Base-by-base conservation (phyloP, 768 basidiomycete species). In the Boletus reticulatus region DNA sequence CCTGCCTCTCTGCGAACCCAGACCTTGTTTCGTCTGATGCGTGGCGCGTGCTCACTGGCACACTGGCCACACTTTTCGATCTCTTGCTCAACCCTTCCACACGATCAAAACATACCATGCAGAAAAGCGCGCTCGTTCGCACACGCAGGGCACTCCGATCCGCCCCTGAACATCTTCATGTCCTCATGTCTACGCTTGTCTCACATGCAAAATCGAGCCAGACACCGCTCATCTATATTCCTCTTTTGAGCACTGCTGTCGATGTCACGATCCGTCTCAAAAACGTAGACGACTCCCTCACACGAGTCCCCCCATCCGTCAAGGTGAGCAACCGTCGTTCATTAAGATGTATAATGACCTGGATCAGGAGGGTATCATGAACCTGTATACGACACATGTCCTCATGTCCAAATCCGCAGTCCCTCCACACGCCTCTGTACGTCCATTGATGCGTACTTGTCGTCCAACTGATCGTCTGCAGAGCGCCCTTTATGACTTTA, bases 241-340 rank as follows among this genome's bases (percentile, higher is more conserved):
- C 86, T 1, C 73, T 98, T 4, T 68, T 94, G 5, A 84, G 92
- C 2, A 79, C 85, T 9, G 78, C 84, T 1, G 69, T 92, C 48
- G 85, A 87, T 59, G 93, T 95, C 14, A 74, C 83, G 8, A 74
- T 88, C 24, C 82, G 85, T 19, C 73, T 94, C 29, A 88, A 87
- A 70, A 67, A 79, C 62, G 69, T 78, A n/a, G 76, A 79, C 27
- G 71, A 75, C 20, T 72, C 74, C 22, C 66, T 73, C 46, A 79
- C 65, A 43, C 75, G 73, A 27, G 69, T 84, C 47, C 71, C 79
- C 43, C 72, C 71, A 49, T 76, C 78, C 20, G 62, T 76, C 55
- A 84, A 84, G 75, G 82, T 79, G 59, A 43, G 54, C 53, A 27
- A 16, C 6, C n/a, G 14, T 56, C 36, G 32, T 29, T 34, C 38